A percentile compares a stretch with the other conserved stretches of the same genome.
Conservation (phyloP, 768 basidiomycete genomes). For the Macrolepiota albuminosa region DNA sequence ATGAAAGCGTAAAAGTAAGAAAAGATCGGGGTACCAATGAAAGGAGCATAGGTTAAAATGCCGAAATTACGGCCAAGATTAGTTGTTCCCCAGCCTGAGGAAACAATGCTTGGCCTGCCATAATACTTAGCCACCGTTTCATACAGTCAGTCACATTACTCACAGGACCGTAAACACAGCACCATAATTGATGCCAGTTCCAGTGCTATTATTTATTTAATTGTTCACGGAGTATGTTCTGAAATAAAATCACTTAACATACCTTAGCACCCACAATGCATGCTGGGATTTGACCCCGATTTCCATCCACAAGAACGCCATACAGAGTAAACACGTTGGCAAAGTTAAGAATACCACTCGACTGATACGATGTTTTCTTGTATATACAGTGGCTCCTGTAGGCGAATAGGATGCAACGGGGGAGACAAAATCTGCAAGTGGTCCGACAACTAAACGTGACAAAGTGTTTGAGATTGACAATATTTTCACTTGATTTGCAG, state of each 20-base stretch:
- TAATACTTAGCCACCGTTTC: background rate
- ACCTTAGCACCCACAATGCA: slow-evolving; percentile 72
- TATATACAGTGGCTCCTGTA: slow-evolving; percentile 28
- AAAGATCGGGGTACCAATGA: slow-evolving; percentile 69
- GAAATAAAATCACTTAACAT: slow-evolving; percentile 6
- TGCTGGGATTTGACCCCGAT: slow-evolving; percentile 41
- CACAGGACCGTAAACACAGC: slow-evolving; percentile 67
- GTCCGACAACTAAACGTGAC: slow-evolving; percentile 63
- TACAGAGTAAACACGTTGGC: slow-evolving; percentile 41
- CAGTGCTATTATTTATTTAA: slow-evolving; percentile 36
- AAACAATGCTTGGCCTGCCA: slow-evolving; percentile 64
- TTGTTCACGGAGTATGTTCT: slow-evolving; percentile 5
- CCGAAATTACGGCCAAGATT: slow-evolving; percentile 77
- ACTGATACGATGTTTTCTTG: slow-evolving; percentile 52
- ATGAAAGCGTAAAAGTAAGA: slow-evolving; percentile 78
- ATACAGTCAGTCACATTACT: slow-evolving; percentile 21
- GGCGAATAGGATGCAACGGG: slow-evolving; percentile 48
- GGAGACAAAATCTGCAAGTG: slow-evolving; percentile 68
- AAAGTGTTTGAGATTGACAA: slow-evolving; percentile 69
- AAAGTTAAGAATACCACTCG: slow-evolving; percentile 55
- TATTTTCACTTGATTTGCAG: slow-evolving; percentile 63
- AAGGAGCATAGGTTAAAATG: slow-evolving; percentile 68
- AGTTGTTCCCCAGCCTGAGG: slow-evolving; percentile 66
- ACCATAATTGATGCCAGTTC: slow-evolving; percentile 68
- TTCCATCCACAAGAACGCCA: slow-evolving; percentile 54